These are phyloP conservation scores for Garcia nutans DNA, from an alignment of 345 rosid genomes.

Conservation along the genomic window DNA sequence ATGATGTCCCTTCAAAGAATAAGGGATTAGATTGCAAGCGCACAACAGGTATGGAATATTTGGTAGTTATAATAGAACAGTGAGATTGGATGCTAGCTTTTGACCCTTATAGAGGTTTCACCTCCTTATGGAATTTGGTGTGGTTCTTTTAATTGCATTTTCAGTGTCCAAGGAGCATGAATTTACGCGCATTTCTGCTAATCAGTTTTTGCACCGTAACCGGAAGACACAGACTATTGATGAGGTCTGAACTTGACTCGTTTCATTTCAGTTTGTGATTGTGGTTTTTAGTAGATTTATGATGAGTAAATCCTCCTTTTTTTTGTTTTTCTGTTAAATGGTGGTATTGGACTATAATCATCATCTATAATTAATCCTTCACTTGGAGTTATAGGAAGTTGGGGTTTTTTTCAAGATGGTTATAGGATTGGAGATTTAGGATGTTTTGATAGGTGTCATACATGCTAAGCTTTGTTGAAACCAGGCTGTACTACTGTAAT, in stretches of 20 bases:
- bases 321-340: not conserved
- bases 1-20: constrained; percentile 45
- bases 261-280: constrained; percentile 11
- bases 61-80: constrained; percentile 6
- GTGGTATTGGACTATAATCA: not conserved
- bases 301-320: not conserved
- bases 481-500: not conserved
- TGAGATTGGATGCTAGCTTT: constrained; percentile 12
- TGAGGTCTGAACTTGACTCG: constrained; percentile 56
- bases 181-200: constrained; percentile 64
- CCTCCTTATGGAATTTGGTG: constrained; percentile 18
- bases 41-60: constrained; percentile 46
- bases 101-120: not conserved
- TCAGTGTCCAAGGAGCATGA: constrained; percentile 57
- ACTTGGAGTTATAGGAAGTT: not conserved
- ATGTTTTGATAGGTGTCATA: not conserved
- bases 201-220: constrained; percentile 80
- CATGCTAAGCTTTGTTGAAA: not conserved
- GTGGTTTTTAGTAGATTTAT: constrained; percentile 9
- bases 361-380: not conserved
- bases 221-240: constrained; percentile 90
- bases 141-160: constrained; percentile 14
- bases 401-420: not conserved
- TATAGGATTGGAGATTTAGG: not conserved
- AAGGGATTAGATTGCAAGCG: constrained; percentile 47